Base-by-base conservation (phyloP, 2,329 filamentous ascomycete genomes). In the Ophiostoma triangulosporum region DNA sequence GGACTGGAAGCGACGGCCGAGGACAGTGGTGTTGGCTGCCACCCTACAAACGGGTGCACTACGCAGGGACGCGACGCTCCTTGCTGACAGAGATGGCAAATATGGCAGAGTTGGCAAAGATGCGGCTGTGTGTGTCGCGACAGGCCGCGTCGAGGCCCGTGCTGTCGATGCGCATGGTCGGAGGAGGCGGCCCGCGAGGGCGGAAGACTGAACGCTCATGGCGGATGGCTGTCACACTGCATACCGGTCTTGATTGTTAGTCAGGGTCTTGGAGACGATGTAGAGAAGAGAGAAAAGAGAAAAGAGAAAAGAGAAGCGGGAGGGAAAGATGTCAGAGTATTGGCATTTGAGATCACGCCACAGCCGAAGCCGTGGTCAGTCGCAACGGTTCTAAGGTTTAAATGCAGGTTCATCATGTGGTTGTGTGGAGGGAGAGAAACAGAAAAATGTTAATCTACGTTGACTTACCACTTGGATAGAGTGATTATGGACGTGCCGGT, bases 351-450 rank as follows among this genome's bases (percentile, higher is more conserved):
- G 71, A 75, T 77, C 73, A 77, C 67, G 64, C 72, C 72, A 67
- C 69, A 65, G 62, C 45, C 43, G 35, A 60, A 56, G 60, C 61
- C 66, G 68, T 67, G 70, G 71, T 77, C 74, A 77, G 70, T 76
- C 73, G 74, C 74, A 77, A 75, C 74, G 73, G 74, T 77, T 77
- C 74, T 76, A 70, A 70, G 63, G 65, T 70, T 68, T 69, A 70
- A 40, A 43, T 67, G 36, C 64, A 64, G 63, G 68, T 67, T 76
- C 74, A 77, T 77, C 74, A 76, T 69, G 56, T 50, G 15, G 3
- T 4, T 24, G 20, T 6, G 20, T 6, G 20, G 27, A 32, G 43
- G 22, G 5, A 29, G 8, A 31, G 8, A 20, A 20, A 15, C 1
- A 48, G 32, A 2, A n/a, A n/a, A 26, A 22, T n/a, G 29, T 29